Evolutionary conservation across 1,284 basidiomycete genomes (phyloP).

Genomic region (Ceratobasidium sp.): DNA sequence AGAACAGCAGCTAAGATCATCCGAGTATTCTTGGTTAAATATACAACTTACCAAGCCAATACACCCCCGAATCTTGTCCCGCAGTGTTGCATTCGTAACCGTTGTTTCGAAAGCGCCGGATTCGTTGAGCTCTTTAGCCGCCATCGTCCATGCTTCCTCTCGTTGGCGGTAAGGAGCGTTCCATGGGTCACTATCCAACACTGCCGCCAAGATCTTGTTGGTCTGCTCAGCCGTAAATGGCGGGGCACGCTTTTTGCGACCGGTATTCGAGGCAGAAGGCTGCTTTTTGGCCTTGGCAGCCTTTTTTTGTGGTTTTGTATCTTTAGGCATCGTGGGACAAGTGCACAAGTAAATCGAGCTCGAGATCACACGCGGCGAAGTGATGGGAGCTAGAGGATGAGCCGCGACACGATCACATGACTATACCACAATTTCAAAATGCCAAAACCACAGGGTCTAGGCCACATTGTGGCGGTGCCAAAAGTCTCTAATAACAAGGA

Average conservation of each 20-base stretch:
- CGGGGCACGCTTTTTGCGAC: background rate
- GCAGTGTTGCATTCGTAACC: background rate
- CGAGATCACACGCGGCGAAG: too few relatives aligned
- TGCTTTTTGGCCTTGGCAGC: too few relatives aligned
- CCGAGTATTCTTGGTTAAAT: too few relatives aligned
- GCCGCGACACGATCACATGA: background rate
- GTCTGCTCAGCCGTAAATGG: background rate
- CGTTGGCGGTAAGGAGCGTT: background rate
- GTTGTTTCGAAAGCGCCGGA: background rate
- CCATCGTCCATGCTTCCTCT: background rate
- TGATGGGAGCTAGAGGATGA: too few relatives aligned
- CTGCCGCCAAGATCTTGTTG: background rate
- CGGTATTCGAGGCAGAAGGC: background rate
- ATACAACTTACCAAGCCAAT: background rate
- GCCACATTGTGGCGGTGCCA: background rate
- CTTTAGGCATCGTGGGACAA: too few relatives aligned
- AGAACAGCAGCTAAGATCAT: background rate
- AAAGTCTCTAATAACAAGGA: slow-evolving; percentile 37
- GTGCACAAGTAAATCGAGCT: too few relatives aligned
- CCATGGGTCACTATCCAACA: background rate
- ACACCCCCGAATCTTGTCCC: background rate
- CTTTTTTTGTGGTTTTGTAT: too few relatives aligned
- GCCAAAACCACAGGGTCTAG: background rate
- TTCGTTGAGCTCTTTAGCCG: background rate
- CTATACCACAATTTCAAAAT: background rate